A percentile compares a stretch with the other conserved stretches of the same genome.
Evolutionary conservation across 805 yeast species (phyloP).

Genomic region (Scheffersomyces amazonensis): DNA sequence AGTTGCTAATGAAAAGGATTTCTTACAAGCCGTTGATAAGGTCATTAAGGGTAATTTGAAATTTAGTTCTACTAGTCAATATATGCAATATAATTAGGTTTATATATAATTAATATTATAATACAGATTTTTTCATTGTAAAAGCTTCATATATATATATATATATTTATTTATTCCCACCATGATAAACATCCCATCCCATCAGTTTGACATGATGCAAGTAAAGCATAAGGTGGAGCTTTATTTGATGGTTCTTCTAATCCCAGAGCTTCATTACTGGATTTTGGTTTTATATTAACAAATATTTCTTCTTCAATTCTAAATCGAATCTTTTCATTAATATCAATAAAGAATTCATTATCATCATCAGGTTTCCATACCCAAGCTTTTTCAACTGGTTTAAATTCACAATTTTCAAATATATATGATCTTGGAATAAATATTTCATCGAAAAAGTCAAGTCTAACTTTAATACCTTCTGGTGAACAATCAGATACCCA

Average conservation of each 20-base stretch:
- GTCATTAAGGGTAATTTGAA: constrained; percentile 98
- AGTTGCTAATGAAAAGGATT: constrained; percentile 97
- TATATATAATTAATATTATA: background rate
- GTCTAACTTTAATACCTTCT: constrained; percentile 80
- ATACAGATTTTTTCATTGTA: no score
- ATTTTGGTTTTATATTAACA: constrained; percentile 76
- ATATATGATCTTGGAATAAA: constrained; percentile 81
- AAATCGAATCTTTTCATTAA: constrained; percentile 88
- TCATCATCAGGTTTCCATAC: constrained; percentile 83
- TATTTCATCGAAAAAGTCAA: constrained; percentile 90
- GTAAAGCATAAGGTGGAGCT: constrained; percentile 77
- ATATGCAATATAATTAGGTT: constrained; percentile 93
- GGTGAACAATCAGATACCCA: constrained; percentile 87
- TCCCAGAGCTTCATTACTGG: constrained; percentile 52
- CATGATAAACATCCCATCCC: constrained; percentile 96
- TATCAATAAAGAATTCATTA: constrained; percentile 76
- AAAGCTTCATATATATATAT: no score
- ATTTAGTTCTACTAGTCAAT: constrained; percentile 94
- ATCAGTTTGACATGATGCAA: constrained; percentile 90
- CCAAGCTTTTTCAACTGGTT: constrained; percentile 87
- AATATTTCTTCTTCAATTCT: constrained; percentile 88
- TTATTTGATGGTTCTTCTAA: constrained; percentile 35
- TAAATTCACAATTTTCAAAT: constrained; percentile 72
- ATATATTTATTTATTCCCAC: constrained; percentile 66
- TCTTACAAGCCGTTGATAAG: constrained; percentile 95